These are phyloP conservation scores for Dunaliella primolecta DNA, from an alignment of 139 green algal genomes.

Conservation along the genomic window DNA sequence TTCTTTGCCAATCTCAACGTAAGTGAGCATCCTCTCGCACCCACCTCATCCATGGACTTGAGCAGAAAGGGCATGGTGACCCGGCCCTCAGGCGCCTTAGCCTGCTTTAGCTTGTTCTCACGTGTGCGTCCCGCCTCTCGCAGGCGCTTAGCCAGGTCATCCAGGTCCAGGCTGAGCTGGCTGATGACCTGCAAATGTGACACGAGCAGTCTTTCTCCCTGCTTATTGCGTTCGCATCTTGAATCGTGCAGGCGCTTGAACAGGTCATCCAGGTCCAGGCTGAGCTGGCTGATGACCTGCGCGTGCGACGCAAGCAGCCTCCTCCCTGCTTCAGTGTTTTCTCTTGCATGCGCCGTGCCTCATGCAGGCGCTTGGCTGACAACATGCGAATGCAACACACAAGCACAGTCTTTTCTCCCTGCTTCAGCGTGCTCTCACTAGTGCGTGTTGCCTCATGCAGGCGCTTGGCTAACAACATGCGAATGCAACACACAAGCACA, in stretches of 20 bases:
- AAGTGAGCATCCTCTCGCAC: too few species aligned
- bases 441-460: too few species aligned
- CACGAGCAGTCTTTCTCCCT: too few species aligned
- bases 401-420: too few species aligned
- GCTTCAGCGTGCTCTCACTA: too few species aligned
- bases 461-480: too few species aligned
- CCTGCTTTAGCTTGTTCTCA: constrained; percentile 64
- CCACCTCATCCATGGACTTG: constrained; percentile 10
- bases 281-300: constrained; percentile 51
- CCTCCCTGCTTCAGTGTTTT: constrained; percentile 64
- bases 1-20: too few species aligned
- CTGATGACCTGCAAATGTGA: constrained; percentile 37
- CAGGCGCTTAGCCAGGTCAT: constrained; percentile 74
- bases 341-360: constrained; percentile 49
- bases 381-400: too few species aligned
- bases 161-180: constrained; percentile 59
- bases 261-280: constrained; percentile 62
- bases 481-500: too few species aligned
- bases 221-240: constrained; percentile 52
- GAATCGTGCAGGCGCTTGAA: constrained; percentile 80
- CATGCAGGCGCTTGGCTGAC: constrained; percentile 74
- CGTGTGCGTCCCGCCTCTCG: constrained; percentile 62
- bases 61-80: constrained; percentile 15
- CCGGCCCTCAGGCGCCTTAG: constrained; percentile 18
- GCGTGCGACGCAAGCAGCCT: too few species aligned